A percentile compares a stretch with the other conserved stretches of the same genome.
Evolutionary conservation across 208 protist genomes (phyloP).

Genomic region (Borovskyia barvae): DNA sequence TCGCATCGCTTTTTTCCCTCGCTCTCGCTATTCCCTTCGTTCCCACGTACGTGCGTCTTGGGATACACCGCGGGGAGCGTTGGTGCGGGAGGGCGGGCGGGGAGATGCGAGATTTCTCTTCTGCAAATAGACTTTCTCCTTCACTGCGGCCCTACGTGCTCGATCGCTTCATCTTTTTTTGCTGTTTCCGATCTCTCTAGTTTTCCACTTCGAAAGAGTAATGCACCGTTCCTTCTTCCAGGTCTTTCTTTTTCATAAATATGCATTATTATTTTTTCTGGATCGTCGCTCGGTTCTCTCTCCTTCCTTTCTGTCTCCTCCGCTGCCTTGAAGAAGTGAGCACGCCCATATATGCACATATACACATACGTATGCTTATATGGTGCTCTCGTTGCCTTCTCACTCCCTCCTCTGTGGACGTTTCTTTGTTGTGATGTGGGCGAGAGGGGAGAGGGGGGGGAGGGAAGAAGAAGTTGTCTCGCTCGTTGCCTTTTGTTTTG

Average conservation of each 20-base stretch:
- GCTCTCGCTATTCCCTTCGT: no score
- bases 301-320: neutral
- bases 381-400: neutral
- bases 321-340: neutral
- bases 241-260: slow-evolving; percentile 1
- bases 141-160: neutral
- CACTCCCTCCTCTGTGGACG: neutral
- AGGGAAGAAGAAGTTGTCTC: no score
- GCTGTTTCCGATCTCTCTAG: neutral
- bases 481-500: slow-evolving; percentile 2
- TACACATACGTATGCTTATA: neutral
- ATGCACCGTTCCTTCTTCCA: neutral
- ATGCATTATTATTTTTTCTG: no score
- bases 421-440: no score
- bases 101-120: no score
- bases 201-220: neutral
- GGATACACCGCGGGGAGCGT: no score
- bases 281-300: neutral
- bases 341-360: neutral
- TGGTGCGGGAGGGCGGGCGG: no score
- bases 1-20: no score
- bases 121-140: no score
- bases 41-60: no score
- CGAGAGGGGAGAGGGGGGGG: no score
- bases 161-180: neutral